Percentiles rank a stretch among this genome's conserved stretches.
Evolutionary conservation across 192 early-diverging fungal species (phyloP).

Genomic region (Geranomyces variabilis): DNA sequence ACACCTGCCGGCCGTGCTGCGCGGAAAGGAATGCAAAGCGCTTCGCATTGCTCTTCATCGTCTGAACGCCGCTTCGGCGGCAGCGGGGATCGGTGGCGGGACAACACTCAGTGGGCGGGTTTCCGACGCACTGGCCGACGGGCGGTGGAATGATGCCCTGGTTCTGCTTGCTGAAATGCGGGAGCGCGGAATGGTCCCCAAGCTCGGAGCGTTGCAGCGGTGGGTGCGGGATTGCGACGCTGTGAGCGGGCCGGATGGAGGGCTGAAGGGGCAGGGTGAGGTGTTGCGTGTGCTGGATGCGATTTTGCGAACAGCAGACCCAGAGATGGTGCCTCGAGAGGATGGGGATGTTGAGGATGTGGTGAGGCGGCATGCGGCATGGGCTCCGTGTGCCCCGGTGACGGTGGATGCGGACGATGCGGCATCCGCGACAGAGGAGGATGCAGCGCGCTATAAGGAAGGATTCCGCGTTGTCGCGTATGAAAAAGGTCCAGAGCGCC

Average conservation of each 20-base stretch:
- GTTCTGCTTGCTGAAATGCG: slow-evolving; percentile 57
- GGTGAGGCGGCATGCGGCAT: slow-evolving; percentile 27
- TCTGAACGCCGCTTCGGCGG: slow-evolving; percentile 44
- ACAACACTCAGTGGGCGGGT: slow-evolving; percentile 49
- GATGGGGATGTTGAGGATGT: not conserved
- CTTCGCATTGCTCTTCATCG: slow-evolving; percentile 56
- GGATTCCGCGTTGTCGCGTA: slow-evolving; percentile 57
- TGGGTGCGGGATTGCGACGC: slow-evolving; percentile 78
- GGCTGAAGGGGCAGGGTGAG: slow-evolving; percentile 31
- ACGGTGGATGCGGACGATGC: not conserved
- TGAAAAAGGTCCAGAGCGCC: slow-evolving; percentile 59
- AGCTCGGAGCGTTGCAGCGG: slow-evolving; percentile 65
- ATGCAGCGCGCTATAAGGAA: not conserved
- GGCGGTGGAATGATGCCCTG: slow-evolving; percentile 63
- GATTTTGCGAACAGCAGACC: slow-evolving; percentile 68
- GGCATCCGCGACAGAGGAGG: not conserved
- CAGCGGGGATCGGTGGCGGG: slow-evolving; percentile 30
- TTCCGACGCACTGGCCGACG: slow-evolving; percentile 52
- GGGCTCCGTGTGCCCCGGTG: slow-evolving; percentile 15
- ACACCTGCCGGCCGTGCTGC: slow-evolving; percentile 49
- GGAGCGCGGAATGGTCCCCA: slow-evolving; percentile 46
- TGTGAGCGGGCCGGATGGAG: slow-evolving; percentile 50
- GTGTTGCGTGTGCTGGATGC: slow-evolving; percentile 63
- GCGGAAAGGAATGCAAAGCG: slow-evolving; percentile 55
- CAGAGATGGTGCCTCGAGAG: slow-evolving; percentile 44